These are phyloP conservation scores for Sequoia sempervirens DNA, from an alignment of 75 land plant genomes.

Conservation along the genomic window DNA sequence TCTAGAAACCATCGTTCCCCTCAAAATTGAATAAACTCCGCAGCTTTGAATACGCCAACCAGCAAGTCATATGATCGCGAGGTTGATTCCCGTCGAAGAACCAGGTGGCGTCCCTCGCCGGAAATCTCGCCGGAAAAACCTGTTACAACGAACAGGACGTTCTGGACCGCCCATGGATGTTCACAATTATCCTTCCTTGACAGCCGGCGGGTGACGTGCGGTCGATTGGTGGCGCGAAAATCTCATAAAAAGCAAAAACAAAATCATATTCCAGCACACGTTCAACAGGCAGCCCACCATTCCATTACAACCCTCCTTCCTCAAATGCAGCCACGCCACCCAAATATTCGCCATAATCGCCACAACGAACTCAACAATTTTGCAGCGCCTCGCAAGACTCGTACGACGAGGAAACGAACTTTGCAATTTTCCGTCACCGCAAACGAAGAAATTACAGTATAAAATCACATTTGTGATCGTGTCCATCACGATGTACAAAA, in stretches of 20 bases:
- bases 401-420: slow-evolving; percentile 14
- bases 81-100: too few species aligned
- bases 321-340: slow-evolving; percentile 23
- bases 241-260: slow-evolving; percentile 24
- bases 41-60: too few species aligned
- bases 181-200: too few species aligned
- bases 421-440: slow-evolving; percentile 5
- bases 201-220: too few species aligned
- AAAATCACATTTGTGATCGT: slow-evolving; percentile 29
- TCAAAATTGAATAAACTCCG: too few species aligned
- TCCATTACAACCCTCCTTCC: slow-evolving; percentile 32
- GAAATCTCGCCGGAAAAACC: too few species aligned
- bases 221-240: background rate
- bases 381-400: slow-evolving; percentile 20
- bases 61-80: too few species aligned
- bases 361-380: slow-evolving; percentile 29
- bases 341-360: slow-evolving; percentile 19
- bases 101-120: too few species aligned
- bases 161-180: too few species aligned
- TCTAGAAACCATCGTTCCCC: too few species aligned
- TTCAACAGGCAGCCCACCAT: slow-evolving; percentile 27
- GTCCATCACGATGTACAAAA: slow-evolving; percentile 31
- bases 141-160: too few species aligned
- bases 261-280: slow-evolving; percentile 15
- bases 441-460: slow-evolving; percentile 25